Evolutionary conservation across 176 grass and related monocot species (phyloP).

Genomic region (Rhynchospora breviuscula): DNA sequence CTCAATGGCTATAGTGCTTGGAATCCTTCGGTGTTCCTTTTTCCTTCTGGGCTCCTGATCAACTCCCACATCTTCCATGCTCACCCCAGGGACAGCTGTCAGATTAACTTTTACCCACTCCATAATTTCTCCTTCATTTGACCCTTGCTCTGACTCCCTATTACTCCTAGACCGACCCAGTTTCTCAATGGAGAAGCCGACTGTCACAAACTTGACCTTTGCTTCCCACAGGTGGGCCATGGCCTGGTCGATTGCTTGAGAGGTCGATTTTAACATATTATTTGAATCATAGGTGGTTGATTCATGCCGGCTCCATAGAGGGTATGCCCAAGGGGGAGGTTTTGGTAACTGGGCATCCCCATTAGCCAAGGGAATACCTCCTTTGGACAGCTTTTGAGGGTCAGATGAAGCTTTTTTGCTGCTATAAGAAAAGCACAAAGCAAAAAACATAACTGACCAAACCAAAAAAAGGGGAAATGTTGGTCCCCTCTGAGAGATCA

Average conservation of each 20-base stretch:
- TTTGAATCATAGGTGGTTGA: constrained; percentile 76
- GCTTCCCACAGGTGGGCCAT: constrained; percentile 94
- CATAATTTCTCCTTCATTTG: constrained; percentile 38
- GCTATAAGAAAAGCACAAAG: constrained; percentile 32
- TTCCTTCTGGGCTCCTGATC: constrained; percentile 55
- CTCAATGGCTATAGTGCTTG: constrained; percentile 97
- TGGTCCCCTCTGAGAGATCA: neutral
- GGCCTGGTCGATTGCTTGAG: constrained; percentile 92
- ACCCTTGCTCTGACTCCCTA: constrained; percentile 35
- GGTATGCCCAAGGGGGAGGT: constrained; percentile 98
- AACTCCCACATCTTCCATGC: constrained; percentile 82
- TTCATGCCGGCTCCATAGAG: constrained; percentile 75
- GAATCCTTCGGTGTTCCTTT: constrained; percentile 90
- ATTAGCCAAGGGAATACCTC: constrained; percentile 94
- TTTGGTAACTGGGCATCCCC: constrained; percentile 90
- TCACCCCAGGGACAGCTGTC: constrained; percentile 79
- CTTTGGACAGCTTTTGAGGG: constrained; percentile 75
- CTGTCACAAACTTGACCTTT: constrained; percentile 90
- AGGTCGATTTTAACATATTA: constrained; percentile 75
- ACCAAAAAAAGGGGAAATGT: neutral
- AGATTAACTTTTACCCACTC: constrained; percentile 88
- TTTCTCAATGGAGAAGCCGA: constrained; percentile 86
- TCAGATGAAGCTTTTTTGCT: constrained; percentile 57
- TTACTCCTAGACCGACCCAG: constrained; percentile 59
- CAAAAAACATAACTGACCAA: constrained; percentile 9